These are phyloP conservation scores for Pseudozyma thailandica DNA, from an alignment of 1,284 basidiomycete species.

Conservation along the genomic window DNA sequence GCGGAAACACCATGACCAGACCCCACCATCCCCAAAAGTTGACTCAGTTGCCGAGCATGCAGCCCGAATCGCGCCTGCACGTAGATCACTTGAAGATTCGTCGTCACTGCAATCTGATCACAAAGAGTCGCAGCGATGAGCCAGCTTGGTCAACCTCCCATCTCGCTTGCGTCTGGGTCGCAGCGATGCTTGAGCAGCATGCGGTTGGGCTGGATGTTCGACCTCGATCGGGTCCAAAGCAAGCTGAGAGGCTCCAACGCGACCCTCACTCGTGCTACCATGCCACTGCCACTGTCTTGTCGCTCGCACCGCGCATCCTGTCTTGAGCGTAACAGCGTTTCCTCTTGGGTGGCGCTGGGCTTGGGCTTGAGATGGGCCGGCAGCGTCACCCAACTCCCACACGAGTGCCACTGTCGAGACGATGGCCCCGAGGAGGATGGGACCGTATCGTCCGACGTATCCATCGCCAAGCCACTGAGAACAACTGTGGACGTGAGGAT, in stretches of 20 bases:
- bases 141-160: constrained; percentile 3
- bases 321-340: too few species aligned
- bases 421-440: constrained; percentile 2
- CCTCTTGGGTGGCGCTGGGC: too few species aligned
- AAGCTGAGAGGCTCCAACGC: not conserved
- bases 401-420: not conserved
- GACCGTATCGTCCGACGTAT: constrained; percentile 1
- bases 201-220: not conserved
- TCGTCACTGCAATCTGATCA: constrained; percentile 3
- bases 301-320: too few species aligned
- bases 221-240: not conserved
- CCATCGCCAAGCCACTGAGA: not conserved
- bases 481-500: constrained; percentile 3
- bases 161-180: not conserved
- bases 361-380: not conserved
- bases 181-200: not conserved
- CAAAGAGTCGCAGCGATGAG: constrained; percentile 4
- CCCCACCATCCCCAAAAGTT: not conserved
- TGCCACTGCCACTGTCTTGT: not conserved
- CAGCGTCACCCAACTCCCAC: not conserved
- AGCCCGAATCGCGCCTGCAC: constrained; percentile 1
- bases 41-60: constrained; percentile 4
- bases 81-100: constrained; percentile 1
- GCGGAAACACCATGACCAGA: not conserved
- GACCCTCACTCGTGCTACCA: not conserved